These are phyloP conservation scores for Erysimum cheiranthoides DNA, from an alignment of 345 rosid species.

Conservation along the genomic window DNA sequence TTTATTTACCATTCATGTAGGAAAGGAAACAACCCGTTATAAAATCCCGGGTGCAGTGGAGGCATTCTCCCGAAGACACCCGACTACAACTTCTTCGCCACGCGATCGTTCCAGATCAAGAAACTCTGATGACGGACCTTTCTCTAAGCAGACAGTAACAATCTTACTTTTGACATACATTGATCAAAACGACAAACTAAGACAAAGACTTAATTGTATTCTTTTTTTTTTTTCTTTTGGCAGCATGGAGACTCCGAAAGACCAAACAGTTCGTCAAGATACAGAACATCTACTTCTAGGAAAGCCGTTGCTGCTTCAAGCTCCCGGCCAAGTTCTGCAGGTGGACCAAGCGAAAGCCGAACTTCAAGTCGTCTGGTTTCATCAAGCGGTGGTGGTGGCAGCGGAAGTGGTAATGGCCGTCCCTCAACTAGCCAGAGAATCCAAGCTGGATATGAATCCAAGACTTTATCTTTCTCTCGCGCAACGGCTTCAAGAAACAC, in stretches of 20 bases:
- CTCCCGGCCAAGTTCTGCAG: constrained; percentile 75
- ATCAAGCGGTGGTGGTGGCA: constrained; percentile 56
- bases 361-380: constrained; percentile 58
- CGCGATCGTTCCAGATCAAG: constrained; percentile 60
- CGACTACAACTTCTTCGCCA: constrained; percentile 50
- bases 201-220: background rate
- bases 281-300: constrained; percentile 63
- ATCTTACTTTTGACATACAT: background rate
- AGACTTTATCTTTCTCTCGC: constrained; percentile 57
- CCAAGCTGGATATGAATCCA: constrained; percentile 58
- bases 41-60: constrained; percentile 74
- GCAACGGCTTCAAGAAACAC: constrained; percentile 50
- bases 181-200: background rate
- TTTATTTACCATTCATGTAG: constrained; percentile 39
- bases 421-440: constrained; percentile 62
- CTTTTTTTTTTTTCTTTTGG: background rate
- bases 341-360: constrained; percentile 63
- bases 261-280: constrained; percentile 58
- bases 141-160: constrained; percentile 62
- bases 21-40: constrained; percentile 63
- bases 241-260: constrained; percentile 66
- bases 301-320: constrained; percentile 59
- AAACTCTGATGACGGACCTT: constrained; percentile 62
- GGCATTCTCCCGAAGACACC: constrained; percentile 70
- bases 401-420: constrained; percentile 50